A percentile compares a stretch with the other conserved stretches of the same genome.
These are phyloP conservation scores for Anastatica hierochuntica DNA, from an alignment of 345 rosid genomes.

Conservation along the genomic window DNA sequence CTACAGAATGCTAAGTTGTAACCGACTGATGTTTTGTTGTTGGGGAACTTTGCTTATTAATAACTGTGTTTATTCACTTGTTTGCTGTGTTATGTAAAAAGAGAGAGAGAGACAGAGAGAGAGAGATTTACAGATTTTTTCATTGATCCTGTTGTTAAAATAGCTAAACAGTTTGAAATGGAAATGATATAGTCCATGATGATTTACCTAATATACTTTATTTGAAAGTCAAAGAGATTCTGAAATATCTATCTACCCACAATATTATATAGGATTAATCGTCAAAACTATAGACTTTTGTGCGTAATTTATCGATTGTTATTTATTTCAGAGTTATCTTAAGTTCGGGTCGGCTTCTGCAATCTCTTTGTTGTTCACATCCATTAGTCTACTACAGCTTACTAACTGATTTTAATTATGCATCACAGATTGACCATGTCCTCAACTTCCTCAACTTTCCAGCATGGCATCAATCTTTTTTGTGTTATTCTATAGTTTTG, in stretches of 20 bases:
- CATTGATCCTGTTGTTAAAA: neutral
- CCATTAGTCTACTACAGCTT: slow-evolving; percentile 1
- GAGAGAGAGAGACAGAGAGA: too few species aligned
- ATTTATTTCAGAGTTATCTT: neutral
- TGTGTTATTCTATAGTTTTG: slow-evolving; percentile 5
- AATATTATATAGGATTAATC: slow-evolving; percentile 9
- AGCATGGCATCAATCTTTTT: slow-evolving; percentile 5
- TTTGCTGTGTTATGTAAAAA: neutral
- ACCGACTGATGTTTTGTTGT: neutral
- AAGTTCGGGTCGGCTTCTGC: slow-evolving; percentile 6
- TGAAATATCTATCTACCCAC: slow-evolving; percentile 22
- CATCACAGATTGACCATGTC: slow-evolving; percentile 4
- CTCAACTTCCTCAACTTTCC: neutral
- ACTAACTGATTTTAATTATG: neutral
- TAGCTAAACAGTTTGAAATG: slow-evolving; percentile 12
- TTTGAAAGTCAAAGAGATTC: slow-evolving; percentile 12
- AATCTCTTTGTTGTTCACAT: slow-evolving; percentile 9
- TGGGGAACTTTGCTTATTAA: slow-evolving; percentile 8
- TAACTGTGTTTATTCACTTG: slow-evolving; percentile 5
- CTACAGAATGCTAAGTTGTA: neutral
- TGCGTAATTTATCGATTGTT: neutral
- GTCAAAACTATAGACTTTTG: slow-evolving; percentile 22
- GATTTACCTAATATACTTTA: slow-evolving; percentile 17
- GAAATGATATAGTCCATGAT: slow-evolving; percentile 6
- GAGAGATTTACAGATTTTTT: neutral